Evolutionary conservation across 352 stramenopile species (phyloP).

Genomic region (Phytophthora quininea): DNA sequence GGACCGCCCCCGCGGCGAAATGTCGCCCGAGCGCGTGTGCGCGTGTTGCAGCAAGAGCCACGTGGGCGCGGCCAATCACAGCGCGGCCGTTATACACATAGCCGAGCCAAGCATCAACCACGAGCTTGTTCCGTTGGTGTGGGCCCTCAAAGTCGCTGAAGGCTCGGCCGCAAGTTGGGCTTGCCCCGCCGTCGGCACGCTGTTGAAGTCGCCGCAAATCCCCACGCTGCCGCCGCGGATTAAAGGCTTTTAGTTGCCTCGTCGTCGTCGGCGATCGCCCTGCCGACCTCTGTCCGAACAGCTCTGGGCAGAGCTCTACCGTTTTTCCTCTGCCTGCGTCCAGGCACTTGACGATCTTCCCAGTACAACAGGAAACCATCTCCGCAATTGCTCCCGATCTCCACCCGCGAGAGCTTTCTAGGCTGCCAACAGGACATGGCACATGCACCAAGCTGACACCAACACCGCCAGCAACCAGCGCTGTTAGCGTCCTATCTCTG

Average conservation of each 20-base stretch:
- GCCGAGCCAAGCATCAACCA: background rate
- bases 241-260: background rate
- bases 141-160: no score
- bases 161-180: no score
- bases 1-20: background rate
- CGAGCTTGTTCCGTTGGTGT: background rate
- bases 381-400: no score
- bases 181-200: background rate
- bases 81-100: background rate
- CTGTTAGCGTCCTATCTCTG: background rate
- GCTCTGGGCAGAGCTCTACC: background rate
- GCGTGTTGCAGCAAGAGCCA: constrained; percentile 1
- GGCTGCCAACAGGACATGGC: no score
- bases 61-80: constrained; percentile 22
- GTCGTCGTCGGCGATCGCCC: background rate
- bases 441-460: background rate
- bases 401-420: background rate
- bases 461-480: background rate
- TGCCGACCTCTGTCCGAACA: background rate
- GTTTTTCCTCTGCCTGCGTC: no score
- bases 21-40: background rate
- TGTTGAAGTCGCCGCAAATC: background rate
- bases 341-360: no score
- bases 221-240: background rate
- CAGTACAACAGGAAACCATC: no score